Evolutionary conservation across 208 protist species (phyloP).

Genomic region (Herpetomonas samuelpessoai): DNA sequence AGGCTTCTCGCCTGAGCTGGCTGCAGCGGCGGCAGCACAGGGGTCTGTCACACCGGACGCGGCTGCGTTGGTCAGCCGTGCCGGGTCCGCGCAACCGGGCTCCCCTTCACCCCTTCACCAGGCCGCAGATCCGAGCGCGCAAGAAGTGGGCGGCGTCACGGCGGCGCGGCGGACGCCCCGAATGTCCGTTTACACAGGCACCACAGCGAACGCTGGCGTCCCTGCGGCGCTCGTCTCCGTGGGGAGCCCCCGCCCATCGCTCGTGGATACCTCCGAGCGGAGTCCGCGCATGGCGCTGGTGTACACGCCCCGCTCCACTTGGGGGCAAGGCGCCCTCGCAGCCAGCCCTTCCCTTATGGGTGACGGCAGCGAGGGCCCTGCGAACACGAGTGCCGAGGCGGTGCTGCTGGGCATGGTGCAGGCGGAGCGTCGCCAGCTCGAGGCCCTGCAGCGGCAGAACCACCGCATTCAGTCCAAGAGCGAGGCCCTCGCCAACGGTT

Average conservation of each 20-base stretch:
- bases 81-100: background rate
- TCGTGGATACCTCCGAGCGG: no score
- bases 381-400: background rate
- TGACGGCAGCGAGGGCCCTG: background rate
- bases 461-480: conserved; percentile 47
- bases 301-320: background rate
- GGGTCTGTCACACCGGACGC: no score
- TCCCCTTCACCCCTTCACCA: no score
- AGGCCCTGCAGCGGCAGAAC: conserved; percentile 69
- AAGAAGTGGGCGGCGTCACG: no score
- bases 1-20: conserved; percentile 2
- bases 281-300: no score
- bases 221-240: background rate
- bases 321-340: background rate
- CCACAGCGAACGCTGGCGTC: background rate
- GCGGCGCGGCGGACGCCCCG: background rate
- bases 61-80: background rate
- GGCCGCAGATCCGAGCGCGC: no score
- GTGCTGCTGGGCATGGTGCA: conserved; percentile 16
- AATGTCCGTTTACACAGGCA: background rate
- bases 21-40: conserved; percentile 10
- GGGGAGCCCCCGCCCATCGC: no score
- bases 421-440: conserved; percentile 60
- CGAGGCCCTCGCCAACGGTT: conserved; percentile 33
- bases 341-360: background rate